Conservation (phyloP, 495 filamentous ascomycete genomes). For the Glarea lozoyensis region DNA sequence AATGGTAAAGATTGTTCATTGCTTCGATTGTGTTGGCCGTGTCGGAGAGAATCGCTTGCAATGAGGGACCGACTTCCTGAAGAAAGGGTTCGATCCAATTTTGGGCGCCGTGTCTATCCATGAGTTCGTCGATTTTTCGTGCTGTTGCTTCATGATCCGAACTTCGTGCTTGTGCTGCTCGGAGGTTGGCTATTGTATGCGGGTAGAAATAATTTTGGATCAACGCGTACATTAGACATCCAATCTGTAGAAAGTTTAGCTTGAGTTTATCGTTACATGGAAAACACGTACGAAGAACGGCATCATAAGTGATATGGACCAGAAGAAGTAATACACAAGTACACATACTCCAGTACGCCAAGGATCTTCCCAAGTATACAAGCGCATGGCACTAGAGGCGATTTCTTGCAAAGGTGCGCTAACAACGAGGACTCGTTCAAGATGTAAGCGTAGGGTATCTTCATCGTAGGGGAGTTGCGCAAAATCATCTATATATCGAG, state of each 20-base stretch:
- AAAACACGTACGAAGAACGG: constrained; percentile 27
- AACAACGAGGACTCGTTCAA: constrained; percentile 35
- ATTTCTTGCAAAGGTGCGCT: constrained; percentile 35
- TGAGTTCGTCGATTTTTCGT: constrained; percentile 29
- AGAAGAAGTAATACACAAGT: constrained; percentile 25
- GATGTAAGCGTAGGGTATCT: constrained; percentile 25
- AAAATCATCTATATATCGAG: constrained; percentile 36
- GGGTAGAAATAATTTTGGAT: constrained; percentile 28
- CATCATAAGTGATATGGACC: constrained; percentile 28
- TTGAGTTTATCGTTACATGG: constrained; percentile 2
- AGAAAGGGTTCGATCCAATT: constrained; percentile 32
- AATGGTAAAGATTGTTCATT: constrained; percentile 34
- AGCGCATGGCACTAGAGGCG: constrained; percentile 26
- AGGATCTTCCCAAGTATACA: constrained; percentile 36
- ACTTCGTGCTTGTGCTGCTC: constrained; percentile 24
- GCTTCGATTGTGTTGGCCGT: constrained; percentile 33
- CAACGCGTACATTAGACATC: constrained; percentile 31
- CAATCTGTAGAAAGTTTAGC: constrained; percentile 2
- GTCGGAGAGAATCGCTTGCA: constrained; percentile 35
- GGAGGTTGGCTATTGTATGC: constrained; percentile 25
- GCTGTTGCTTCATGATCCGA: constrained; percentile 23
- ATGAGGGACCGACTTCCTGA: constrained; percentile 28
- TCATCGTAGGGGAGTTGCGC: constrained; percentile 27
- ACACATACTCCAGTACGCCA: constrained; percentile 14
- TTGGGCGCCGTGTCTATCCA: constrained; percentile 32